Percentiles rank a stretch among this genome's conserved stretches.
Conservation (phyloP, 1,284 basidiomycete species). For the Trichosporon asahii region DNA sequence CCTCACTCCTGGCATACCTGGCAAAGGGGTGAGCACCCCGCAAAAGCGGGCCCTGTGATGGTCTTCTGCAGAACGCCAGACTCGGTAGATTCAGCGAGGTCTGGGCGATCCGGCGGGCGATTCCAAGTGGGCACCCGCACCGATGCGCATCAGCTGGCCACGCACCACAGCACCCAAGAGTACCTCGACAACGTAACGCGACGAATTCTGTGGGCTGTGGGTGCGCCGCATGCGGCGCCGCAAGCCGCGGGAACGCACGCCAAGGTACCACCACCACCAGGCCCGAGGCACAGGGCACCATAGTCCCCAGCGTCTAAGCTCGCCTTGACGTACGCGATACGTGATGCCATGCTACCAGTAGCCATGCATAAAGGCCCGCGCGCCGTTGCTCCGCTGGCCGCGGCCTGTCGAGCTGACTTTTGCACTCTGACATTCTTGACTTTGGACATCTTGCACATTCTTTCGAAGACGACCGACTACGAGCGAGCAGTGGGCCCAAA, state of each 20-base stretch:
- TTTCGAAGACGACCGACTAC: not conserved
- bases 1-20: not conserved
- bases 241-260: not conserved
- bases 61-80: not conserved
- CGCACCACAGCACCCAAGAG: not conserved
- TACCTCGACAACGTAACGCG: not conserved
- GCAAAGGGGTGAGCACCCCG: not conserved
- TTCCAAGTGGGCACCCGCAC: not conserved
- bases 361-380: conserved; percentile 1
- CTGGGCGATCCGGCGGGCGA: not conserved
- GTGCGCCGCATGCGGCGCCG: not conserved
- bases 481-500: not conserved
- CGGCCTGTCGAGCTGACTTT: not conserved
- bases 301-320: not conserved
- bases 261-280: not conserved
- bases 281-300: not conserved
- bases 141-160: not conserved
- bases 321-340: conserved; percentile 1
- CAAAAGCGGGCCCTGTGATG: not conserved
- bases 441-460: not conserved
- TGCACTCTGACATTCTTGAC: not conserved
- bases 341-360: not conserved
- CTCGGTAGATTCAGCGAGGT: not conserved
- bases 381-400: not conserved
- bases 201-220: not conserved